Percentiles rank a stretch among this genome's conserved stretches.
These are phyloP conservation scores for Phaffomyces thermotolerans DNA, from an alignment of 805 yeast genomes.

Conservation along the genomic window DNA sequence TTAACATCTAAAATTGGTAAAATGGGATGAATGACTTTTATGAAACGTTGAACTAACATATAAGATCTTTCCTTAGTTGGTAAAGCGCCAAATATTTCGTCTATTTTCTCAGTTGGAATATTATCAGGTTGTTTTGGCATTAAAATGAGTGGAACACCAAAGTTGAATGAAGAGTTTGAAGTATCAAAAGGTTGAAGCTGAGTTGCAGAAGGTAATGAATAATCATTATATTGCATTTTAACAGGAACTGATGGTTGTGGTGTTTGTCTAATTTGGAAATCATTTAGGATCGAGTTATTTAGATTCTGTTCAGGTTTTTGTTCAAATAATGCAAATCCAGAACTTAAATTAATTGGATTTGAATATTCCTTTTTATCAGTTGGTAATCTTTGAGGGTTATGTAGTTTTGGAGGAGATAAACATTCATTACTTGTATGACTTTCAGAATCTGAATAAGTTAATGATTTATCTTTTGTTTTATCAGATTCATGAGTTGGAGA, in stretches of 20 bases:
- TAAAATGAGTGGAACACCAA: conserved; percentile 20
- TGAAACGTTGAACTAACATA: conserved; percentile 40
- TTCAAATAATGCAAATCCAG: conserved; percentile 1
- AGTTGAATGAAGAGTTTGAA: conserved; percentile 14
- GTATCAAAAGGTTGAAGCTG: conserved; percentile 8
- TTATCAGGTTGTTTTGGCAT: conserved; percentile 20
- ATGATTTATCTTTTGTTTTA: conserved; percentile 14
- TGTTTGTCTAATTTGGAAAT: conserved; percentile 17
- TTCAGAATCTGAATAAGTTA: conserved; percentile 22
- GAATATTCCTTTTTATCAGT: conserved; percentile 13
- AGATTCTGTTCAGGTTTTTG: conserved; percentile 2
- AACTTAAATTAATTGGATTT: not conserved
- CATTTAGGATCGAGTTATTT: conserved; percentile 17
- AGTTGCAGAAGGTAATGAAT: conserved; percentile 9
- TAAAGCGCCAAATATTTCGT: conserved; percentile 34
- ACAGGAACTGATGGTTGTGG: conserved; percentile 15
- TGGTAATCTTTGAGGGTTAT: conserved; percentile 21
- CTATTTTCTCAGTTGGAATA: conserved; percentile 20
- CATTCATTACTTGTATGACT: conserved; percentile 20
- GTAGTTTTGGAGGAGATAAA: conserved; percentile 23
- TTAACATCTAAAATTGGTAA: conserved; percentile 43
- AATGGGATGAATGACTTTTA: conserved; percentile 48
- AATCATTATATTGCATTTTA: conserved; percentile 10
- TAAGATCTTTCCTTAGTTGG: conserved; percentile 41
- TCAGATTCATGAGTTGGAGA: conserved; percentile 11